Evolutionary conservation across 2,329 filamentous ascomycete species (phyloP), one percentile per base, ranked within the genome.

Genomic region (Trichoderma semiorbis): DNA sequence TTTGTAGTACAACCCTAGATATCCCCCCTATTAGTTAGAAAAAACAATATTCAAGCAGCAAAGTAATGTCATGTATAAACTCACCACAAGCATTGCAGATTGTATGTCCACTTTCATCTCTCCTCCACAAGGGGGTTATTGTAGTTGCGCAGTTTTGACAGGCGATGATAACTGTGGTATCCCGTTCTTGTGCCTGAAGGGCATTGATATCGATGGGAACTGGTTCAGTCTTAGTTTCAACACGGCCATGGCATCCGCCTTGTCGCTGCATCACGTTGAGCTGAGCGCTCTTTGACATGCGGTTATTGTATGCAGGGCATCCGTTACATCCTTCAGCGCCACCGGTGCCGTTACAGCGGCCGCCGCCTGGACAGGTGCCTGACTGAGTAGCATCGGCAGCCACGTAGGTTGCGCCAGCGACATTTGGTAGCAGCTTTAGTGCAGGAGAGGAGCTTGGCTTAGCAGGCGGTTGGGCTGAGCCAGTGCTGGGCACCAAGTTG

Each of bases 51-150:
- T 16, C 26, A 34, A 7, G 21, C n/a, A n/a, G 16, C 6, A 6
- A 8, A 63, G 16, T 7, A 8, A 14, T 67, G 43, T 58, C 24
- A 43, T 28, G 26, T 8, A n/a, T 16, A 24, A 57, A 88, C 91
- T 80, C 87, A 97, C 94, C 96, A 84, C 96, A 99, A 66, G 96
- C 96, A 82, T 99, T 99, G 84, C 96, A 99, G 74, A 99, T 99
- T 6, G 95, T 97, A 82, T 98, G 95, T 2, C 96, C 96, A 76
- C 91, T 91, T 81, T 97, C 95, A 79, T 98, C 96, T 77, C 96
- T 89, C 78, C 96, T 89, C 96, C 96, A 99, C 16, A 99, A 85
- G 16, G 96, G 96, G 55, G 96, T 99, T 70, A 98, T 95, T 0
- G 96, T 98, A 14, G 96, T 99, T 34, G 92, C 93, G 80, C 96